phyloP scores from a whole-genome alignment of 768 basidiomycete genomes.

The Mycena vulgaris region DNA sequence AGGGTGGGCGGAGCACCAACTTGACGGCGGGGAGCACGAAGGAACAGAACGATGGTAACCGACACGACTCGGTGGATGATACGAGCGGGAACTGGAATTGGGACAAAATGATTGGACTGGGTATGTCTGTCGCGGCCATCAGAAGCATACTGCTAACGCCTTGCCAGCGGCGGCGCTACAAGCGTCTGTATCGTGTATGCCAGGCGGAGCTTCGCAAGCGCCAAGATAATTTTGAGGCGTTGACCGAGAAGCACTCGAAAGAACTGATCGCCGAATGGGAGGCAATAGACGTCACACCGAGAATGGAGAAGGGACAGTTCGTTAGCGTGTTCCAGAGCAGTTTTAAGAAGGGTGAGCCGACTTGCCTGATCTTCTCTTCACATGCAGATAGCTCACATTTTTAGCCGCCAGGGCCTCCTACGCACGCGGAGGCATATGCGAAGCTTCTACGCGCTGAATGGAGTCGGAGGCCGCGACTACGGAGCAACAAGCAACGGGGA shows the following conservation, averaged over 20 bases:
- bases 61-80: conserved; percentile 34
- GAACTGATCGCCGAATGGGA: neutral
- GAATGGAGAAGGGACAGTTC: neutral
- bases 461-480: neutral
- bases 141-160: neutral
- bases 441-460: conserved; percentile 7
- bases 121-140: neutral
- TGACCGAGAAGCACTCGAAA: neutral
- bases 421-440: conserved; percentile 18
- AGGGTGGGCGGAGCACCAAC: conserved; percentile 34
- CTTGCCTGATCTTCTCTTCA: neutral
- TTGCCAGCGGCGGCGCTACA: neutral
- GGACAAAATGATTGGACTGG: conserved; percentile 16
- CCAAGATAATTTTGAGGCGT: neutral
- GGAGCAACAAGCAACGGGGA: neutral
- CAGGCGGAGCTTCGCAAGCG: neutral
- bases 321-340: conserved; percentile 1
- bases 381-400: too few species aligned
- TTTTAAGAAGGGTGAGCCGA: neutral
- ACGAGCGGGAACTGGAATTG: conserved; percentile 31
- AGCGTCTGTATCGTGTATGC: neutral
- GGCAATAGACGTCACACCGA: neutral
- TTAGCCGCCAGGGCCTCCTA: conserved; percentile 12
- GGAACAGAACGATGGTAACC: conserved; percentile 37
- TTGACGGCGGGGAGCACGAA: conserved; percentile 33